Conservation (phyloP, 495 filamentous ascomycete species). For the Chaetomidium leptoderma region DNA sequence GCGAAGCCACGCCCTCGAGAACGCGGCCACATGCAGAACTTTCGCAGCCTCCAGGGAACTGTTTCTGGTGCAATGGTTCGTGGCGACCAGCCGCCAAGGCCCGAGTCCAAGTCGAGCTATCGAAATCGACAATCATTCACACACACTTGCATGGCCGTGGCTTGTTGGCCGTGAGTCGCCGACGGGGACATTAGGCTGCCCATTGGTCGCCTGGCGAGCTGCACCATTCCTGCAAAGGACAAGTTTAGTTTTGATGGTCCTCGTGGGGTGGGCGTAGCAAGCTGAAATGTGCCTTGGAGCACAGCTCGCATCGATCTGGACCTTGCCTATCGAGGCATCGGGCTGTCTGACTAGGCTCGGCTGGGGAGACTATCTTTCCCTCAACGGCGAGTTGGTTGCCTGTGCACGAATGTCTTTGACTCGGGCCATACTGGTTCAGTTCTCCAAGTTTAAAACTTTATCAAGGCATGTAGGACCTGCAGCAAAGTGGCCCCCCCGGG, state of each 20-base stretch:
- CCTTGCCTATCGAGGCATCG: constrained; percentile 5
- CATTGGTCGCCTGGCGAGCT: constrained; percentile 9
- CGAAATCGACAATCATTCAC: constrained; percentile 8
- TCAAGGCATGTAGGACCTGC: constrained; percentile 9
- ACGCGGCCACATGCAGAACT: not conserved
- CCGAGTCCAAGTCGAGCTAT: constrained; percentile 2
- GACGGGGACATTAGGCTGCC: not conserved
- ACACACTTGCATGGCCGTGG: constrained; percentile 8
- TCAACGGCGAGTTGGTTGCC: not conserved
- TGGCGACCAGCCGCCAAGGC: not conserved
- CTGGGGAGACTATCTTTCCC: not conserved
- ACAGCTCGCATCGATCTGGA: not conserved
- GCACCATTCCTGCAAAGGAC: not conserved
- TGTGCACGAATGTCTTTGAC: not conserved
- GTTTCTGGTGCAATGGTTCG: constrained; percentile 5
- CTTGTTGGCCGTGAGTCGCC: constrained; percentile 4
- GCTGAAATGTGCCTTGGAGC: constrained; percentile 3
- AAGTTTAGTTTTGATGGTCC: not conserved
- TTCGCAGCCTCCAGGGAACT: constrained; percentile 5
- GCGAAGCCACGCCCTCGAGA: not conserved
- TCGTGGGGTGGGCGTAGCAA: constrained; percentile 11
- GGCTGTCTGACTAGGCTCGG: not conserved
- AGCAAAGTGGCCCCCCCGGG: constrained; percentile 2
- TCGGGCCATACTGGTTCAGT: not conserved
- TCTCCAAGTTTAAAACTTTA: not conserved